Evolutionary conservation across 1,284 basidiomycete genomes (phyloP).

Genomic region (Apiotrichum akiyoshidainum): DNA sequence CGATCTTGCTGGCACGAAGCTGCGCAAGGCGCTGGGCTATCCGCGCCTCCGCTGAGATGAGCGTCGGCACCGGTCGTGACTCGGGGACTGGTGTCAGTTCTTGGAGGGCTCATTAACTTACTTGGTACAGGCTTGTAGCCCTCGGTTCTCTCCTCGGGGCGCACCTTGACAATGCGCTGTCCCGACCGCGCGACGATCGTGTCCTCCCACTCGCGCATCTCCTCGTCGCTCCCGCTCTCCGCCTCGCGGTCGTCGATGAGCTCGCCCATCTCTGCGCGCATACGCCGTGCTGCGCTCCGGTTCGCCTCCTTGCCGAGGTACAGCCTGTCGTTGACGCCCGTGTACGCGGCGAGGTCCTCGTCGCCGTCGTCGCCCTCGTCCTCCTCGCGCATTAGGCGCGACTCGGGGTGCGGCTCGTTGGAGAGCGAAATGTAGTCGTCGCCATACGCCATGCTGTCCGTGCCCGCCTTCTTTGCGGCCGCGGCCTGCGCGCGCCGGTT

Average conservation of each 20-base stretch:
- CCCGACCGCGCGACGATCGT: constrained; percentile 15
- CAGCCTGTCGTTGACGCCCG: constrained; percentile 79
- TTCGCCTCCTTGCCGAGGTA: constrained; percentile 80
- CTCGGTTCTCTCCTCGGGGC: constrained; percentile 50
- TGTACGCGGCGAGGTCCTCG: constrained; percentile 86
- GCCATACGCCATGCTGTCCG: constrained; percentile 8
- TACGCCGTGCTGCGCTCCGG: constrained; percentile 67
- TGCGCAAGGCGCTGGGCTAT: constrained; percentile 63
- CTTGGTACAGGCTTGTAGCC: constrained; percentile 73
- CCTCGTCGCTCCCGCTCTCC: constrained; percentile 68
- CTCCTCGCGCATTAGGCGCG: constrained; percentile 81
- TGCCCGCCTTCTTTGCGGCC: constrained; percentile 47
- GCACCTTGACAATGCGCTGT: background rate
- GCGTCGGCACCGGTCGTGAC: constrained; percentile 56
- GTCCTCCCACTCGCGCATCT: constrained; percentile 83
- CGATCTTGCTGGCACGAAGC: constrained; percentile 49
- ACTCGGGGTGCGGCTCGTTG: constrained; percentile 73
- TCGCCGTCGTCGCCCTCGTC: constrained; percentile 90
- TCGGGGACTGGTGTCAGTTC: constrained; percentile 55
- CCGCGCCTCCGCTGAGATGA: constrained; percentile 67
- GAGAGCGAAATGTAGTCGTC: constrained; percentile 68
- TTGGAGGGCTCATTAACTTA: too few species aligned
- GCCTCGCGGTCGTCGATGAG: constrained; percentile 81
- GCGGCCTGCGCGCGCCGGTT: constrained; percentile 67
- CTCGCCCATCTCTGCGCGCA: constrained; percentile 73